Percentiles rank a stretch among this genome's conserved stretches.
These are phyloP conservation scores for Zalaria obscura DNA, from an alignment of 2,329 filamentous ascomycete genomes.

Conservation along the genomic window DNA sequence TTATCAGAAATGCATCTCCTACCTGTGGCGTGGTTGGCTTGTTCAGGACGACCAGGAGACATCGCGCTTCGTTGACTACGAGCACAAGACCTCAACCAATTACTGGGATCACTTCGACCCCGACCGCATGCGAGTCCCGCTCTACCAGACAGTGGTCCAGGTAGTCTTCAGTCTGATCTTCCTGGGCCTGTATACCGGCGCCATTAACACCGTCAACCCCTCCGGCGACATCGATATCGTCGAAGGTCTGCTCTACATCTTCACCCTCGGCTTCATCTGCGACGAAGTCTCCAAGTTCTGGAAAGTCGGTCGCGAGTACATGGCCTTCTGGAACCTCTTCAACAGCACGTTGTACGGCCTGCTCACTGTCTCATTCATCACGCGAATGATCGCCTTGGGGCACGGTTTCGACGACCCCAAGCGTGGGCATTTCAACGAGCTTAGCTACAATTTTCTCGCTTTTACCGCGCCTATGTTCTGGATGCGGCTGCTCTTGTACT, in stretches of 20 bases:
- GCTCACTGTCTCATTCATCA: conserved; percentile 61
- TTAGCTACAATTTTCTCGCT: conserved; percentile 89
- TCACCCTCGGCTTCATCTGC: conserved; percentile 80
- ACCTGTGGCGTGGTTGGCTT: conserved; percentile 91
- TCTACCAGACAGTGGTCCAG: conserved; percentile 85
- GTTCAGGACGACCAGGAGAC: conserved; percentile 92
- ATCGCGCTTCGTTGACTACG: conserved; percentile 78
- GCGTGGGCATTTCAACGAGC: conserved; percentile 53
- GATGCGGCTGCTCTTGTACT: conserved; percentile 79
- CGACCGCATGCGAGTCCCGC: conserved; percentile 81
- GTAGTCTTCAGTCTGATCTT: conserved; percentile 74
- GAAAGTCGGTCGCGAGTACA: conserved; percentile 83
- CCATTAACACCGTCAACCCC: conserved; percentile 88
- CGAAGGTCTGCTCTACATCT: conserved; percentile 75
- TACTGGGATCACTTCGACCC: conserved; percentile 81
- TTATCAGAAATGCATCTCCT: conserved; percentile 88
- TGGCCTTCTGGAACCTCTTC: conserved; percentile 96
- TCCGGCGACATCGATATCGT: conserved; percentile 70
- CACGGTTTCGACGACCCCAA: conserved; percentile 36
- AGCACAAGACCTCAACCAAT: conserved; percentile 60
- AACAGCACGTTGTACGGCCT: conserved; percentile 72
- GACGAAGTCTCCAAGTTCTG: conserved; percentile 82
- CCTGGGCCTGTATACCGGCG: conserved; percentile 70
- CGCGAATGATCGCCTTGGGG: conserved; percentile 64
- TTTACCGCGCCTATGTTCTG: conserved; percentile 96